Percentiles rank a stretch among this genome's conserved stretches.
Evolutionary conservation across 192 early-diverging fungal genomes (phyloP).

Genomic region (Coemansia sp.): DNA sequence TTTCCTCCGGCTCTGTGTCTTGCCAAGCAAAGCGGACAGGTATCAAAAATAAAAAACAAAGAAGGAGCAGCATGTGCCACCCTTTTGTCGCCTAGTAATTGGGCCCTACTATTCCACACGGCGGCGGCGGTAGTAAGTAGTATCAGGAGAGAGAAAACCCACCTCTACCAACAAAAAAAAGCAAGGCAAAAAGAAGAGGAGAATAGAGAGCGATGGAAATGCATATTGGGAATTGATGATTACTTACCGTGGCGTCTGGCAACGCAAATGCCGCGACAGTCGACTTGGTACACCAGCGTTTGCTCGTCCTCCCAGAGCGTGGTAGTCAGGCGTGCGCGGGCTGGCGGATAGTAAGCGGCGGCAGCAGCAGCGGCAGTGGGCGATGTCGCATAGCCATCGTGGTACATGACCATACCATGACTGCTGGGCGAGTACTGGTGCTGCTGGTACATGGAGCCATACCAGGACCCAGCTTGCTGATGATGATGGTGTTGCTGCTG

Average conservation of each 20-base stretch:
- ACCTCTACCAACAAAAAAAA: neutral
- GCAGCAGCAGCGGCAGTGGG: slow-evolving; percentile 42
- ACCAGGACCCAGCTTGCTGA: slow-evolving; percentile 44
- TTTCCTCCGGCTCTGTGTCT: neutral
- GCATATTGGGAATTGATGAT: neutral
- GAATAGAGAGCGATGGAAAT: neutral
- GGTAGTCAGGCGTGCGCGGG: slow-evolving; percentile 58
- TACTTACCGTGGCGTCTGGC: slow-evolving; percentile 67
- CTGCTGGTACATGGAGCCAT: slow-evolving; percentile 49
- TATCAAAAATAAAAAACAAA: neutral
- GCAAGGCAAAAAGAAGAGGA: slow-evolving; percentile 7
- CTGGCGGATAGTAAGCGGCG: slow-evolving; percentile 56
- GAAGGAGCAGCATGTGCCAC: slow-evolving; percentile 2
- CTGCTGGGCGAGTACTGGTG: slow-evolving; percentile 48
- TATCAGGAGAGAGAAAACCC: neutral
- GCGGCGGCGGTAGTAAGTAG: neutral
- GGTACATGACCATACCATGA: slow-evolving; percentile 55
- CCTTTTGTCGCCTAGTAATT: neutral
- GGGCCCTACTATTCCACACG: slow-evolving; percentile 6
- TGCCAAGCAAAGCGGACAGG: neutral
- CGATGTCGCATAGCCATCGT: slow-evolving; percentile 48
- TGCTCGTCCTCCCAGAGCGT: slow-evolving; percentile 85
- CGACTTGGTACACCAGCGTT: slow-evolving; percentile 78
- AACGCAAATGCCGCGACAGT: slow-evolving; percentile 77
- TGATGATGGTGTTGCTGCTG: slow-evolving; percentile 27